phyloP scores from a whole-genome alignment of 208 protist species.

The Entamoeba moshkovskii region DNA sequence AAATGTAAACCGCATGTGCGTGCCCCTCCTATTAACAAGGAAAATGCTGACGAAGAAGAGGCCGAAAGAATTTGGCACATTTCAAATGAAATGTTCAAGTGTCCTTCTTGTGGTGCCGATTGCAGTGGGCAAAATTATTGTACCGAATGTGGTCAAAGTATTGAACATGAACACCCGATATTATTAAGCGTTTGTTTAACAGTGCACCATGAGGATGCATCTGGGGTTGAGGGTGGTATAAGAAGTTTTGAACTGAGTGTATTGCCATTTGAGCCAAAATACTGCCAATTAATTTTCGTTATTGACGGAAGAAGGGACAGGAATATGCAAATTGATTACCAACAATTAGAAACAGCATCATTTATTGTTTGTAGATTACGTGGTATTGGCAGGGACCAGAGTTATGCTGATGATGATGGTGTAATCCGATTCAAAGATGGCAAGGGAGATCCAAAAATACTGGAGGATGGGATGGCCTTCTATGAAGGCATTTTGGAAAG shows the following conservation, averaged over 20 bases:
- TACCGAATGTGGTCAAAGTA: not conserved
- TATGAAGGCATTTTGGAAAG: not conserved
- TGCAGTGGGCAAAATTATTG: not conserved
- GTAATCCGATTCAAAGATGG: not conserved
- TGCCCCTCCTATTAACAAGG: not conserved
- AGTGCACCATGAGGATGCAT: not conserved
- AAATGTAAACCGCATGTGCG: not conserved
- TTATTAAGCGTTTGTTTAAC: not conserved
- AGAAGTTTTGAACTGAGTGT: not conserved
- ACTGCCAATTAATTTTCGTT: not conserved
- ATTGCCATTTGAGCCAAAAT: not conserved
- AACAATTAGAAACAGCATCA: not conserved
- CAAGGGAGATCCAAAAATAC: not conserved
- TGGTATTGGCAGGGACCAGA: not conserved
- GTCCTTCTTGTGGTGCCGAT: not conserved
- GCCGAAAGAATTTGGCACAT: not conserved
- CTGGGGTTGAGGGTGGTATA: not conserved
- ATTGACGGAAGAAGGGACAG: slow-evolving; percentile 3
- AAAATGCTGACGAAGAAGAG: not conserved
- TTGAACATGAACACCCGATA: not conserved
- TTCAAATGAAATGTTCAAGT: not conserved
- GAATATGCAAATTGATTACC: not conserved
- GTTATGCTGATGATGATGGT: not conserved
- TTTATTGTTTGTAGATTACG: not conserved
- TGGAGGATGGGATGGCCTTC: not conserved